Percentiles rank a stretch among this genome's conserved stretches.
Conservation (phyloP, 768 basidiomycete species). For the Crepidotus variabilis region DNA sequence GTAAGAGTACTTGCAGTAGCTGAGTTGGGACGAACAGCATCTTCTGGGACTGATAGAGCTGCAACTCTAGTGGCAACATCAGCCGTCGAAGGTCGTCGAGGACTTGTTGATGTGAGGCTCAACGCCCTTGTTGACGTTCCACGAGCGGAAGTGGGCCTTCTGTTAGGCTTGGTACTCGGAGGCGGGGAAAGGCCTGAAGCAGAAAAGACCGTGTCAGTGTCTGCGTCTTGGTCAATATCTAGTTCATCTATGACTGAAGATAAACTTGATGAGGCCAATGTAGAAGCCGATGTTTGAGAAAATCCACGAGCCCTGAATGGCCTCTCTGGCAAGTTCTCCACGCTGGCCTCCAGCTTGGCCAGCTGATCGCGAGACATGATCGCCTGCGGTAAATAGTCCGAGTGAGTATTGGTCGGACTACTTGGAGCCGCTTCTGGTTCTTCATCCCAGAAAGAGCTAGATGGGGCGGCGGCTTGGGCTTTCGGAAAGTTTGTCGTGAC, state of each 20-base stretch:
- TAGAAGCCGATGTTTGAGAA: constrained; percentile 37
- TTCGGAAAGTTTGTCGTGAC: constrained; percentile 19
- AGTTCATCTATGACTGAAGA: constrained; percentile 13
- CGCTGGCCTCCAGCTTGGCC: constrained; percentile 53
- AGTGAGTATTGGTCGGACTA: constrained; percentile 26
- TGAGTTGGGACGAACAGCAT: neutral
- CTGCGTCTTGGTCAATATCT: constrained; percentile 18
- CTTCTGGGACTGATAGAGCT: neutral
- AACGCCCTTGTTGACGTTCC: neutral
- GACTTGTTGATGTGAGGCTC: neutral
- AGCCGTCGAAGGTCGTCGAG: neutral
- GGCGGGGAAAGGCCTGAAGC: constrained; percentile 21
- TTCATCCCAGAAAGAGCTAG: constrained; percentile 46
- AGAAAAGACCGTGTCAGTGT: constrained; percentile 9
- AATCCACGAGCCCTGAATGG: constrained; percentile 28
- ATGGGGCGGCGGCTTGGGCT: constrained; percentile 17
- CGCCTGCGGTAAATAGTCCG: constrained; percentile 57
- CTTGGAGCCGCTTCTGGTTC: constrained; percentile 29
- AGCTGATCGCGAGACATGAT: constrained; percentile 69
- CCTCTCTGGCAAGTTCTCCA: constrained; percentile 24
- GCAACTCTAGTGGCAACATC: neutral
- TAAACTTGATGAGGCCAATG: constrained; percentile 20
- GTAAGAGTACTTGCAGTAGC: neutral
- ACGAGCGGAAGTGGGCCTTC: neutral
- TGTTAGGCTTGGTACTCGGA: neutral